Base-by-base conservation (phyloP, 495 filamentous ascomycete species). In the Sordaria brevicollis region DNA sequence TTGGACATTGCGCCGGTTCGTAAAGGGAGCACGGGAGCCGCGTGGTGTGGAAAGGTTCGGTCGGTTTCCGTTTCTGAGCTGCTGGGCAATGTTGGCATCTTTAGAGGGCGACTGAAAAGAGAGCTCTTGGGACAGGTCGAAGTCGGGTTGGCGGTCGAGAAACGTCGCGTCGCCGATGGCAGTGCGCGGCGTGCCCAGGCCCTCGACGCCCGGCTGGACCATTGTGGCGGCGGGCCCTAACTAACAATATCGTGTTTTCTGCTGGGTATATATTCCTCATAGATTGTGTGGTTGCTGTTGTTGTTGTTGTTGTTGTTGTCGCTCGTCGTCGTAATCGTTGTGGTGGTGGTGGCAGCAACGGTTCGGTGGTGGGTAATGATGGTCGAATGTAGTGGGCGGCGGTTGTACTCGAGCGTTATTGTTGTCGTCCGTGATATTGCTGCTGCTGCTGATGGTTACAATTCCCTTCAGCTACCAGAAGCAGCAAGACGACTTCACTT, bases 51-150 rank as follows among this genome's bases (percentile, higher is more conserved):
- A 85, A 77, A 91, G 81, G 76, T 79, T 91, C 69, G 77, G 82
- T 69, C 85, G 86, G 73, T 84, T 82, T 69, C 86, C 88, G 75
- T 89, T 85, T 72, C 86, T 86, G 66, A 93, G 80, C 68, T 88
- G 88, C 73, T 89, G 87, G 21, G 92, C 78, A 68, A 93, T 79
- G 74, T 93, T 87, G 74, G 86, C 89, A 73, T 91, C 90, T 77
- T 93, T 94, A 9, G 88, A 88, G 5, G 95, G 95, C 2, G 93
- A 94, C 65, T 89, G 86, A 70, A 97, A 96, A 4, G 94, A 95
- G 41, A 91, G 86, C 75, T 93, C 92, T 38, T 90, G 88, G 37
- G 92, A 93, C 41, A 91, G 86, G 75, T 94, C 91, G 69, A 94
- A 86, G 69, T 93, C 89, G 70, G 87, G 87, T 43, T 87, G 79